Evolutionary conservation across 139 green algal species (phyloP).

Genomic region (Coelastrella sp.): DNA sequence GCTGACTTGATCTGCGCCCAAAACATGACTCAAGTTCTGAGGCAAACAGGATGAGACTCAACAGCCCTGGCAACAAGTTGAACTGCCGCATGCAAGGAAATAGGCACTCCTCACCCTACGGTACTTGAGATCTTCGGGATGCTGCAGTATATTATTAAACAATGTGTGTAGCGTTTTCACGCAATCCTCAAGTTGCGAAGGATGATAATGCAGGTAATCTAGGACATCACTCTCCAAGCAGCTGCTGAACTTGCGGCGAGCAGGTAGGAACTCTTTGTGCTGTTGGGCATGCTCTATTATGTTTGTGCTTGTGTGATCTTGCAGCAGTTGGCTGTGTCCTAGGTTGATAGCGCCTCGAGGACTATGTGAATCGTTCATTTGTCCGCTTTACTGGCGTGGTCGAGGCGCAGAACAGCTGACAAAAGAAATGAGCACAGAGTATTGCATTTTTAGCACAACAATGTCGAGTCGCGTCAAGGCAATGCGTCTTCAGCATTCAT

Average conservation of each 20-base stretch:
- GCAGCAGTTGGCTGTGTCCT: constrained; percentile 9
- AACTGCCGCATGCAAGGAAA: background rate
- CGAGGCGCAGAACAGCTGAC: no score
- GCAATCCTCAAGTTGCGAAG: constrained; percentile 34
- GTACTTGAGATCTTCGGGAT: constrained; percentile 67
- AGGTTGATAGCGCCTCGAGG: constrained; percentile 36
- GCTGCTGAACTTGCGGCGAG: constrained; percentile 47
- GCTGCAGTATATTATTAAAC: constrained; percentile 63
- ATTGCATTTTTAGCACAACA: no score
- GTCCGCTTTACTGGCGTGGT: no score
- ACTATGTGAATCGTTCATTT: no score
- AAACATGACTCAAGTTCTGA: background rate
- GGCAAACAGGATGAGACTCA: no score
- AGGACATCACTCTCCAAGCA: constrained; percentile 50
- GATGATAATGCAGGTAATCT: constrained; percentile 62
- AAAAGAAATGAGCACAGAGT: no score
- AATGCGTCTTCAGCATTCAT: no score
- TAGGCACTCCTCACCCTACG: constrained; percentile 36
- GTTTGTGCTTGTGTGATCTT: background rate
- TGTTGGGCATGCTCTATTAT: background rate
- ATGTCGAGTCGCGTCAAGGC: no score
- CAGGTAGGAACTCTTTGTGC: constrained; percentile 32
- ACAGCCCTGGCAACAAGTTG: background rate
- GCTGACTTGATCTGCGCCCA: constrained; percentile 60
- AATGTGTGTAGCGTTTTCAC: constrained; percentile 51